Base-by-base conservation (phyloP, 2,329 filamentous ascomycete species). In the Fusarium anthophilum region DNA sequence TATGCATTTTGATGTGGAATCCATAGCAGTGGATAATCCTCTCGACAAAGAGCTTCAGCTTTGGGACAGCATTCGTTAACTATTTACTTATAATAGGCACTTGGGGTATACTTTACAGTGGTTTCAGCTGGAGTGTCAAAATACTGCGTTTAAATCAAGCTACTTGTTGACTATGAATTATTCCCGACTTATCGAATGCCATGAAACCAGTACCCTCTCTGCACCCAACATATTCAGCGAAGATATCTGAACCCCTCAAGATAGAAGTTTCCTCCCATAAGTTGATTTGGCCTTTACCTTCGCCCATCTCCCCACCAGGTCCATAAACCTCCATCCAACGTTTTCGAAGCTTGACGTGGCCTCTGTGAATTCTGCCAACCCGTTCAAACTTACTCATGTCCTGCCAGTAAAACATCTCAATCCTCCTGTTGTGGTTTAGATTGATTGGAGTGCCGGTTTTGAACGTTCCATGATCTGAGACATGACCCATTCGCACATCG, bases 71-170 rank as follows among this genome's bases (percentile, higher is more conserved):
- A 8, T 20, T 11, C 1, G 5, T 24, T 24, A 24, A 8, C 15
- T n/a, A 6, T 2, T n/a, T 32, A 7, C 5, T 3, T 24, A 18
- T 11, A 24, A 18, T 24, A 17, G 8, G 32, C 32, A 35, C 32
- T 17, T 17, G 15, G 14, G 1, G 3, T 8, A 35, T 35, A 17
- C 0, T 17, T 35, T 0, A 35, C 0, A 35, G 32, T 0, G 32
- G 32, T 35, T 1, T 35, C 0, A 35, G 32, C 32, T 35, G 3
- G 3, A 35, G 0, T 35, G 32, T 35, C 32, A 17, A 17, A 2
- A 17, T 11, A 24, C 22, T 14, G 4, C 9, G 3, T 24, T n/a
- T 5, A 12, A 17, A 24, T 17, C 8, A 44, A 6, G n/a, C n/a
- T 13, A 13, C 41, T 9, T 45, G n/a, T 5, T 26, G 11, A 26